Base-by-base conservation (phyloP, 495 filamentous ascomycete species). In the Xylaria castorea region DNA sequence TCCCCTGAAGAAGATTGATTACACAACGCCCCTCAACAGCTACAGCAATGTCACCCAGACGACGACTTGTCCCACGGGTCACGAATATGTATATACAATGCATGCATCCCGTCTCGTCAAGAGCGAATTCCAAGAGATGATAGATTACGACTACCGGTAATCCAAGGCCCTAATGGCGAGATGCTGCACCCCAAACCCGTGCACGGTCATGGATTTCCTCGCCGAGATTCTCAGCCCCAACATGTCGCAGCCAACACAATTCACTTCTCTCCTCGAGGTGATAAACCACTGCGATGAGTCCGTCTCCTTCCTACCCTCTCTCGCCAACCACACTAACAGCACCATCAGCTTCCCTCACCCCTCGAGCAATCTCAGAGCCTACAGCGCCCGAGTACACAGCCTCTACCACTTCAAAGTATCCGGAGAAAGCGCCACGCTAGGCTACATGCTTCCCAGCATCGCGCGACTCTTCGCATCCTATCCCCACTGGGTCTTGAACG, bases 281-380 rank as follows among this genome's bases (percentile, higher is more conserved):
- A 50, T 71, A 61, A 58, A 71, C 25, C 18, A 71, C 18, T 71
- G 70, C 40, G 70, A 71, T 60, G 70, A 71, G 70, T 71, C 34
- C 50, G 61, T n/a, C 27, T 30, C 50, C 14, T n/a, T 32, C 14
- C 32, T 20, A 2, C 20, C 44, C 7, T 22, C 5, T 5, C 16
- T 7, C n/a, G 11, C 42, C 2, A 42, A 42, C 22, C 1, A 27
- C 18, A 44, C 69, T 66, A 20, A 65, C 60, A 46, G 9, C 25
- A 20, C 9, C 5, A 18, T 25, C 9, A 71, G 70, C 27, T 71
- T 71, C 27, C 70, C 70, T 3, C 70, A 22, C 38, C 70, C 70
- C 22, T 25, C 63, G 18, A 40, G 46, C 0, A 30, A 57, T 25
- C 60, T 71, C 1, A 38, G 57, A 65, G 51, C 48, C 27, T 71